Conservation (phyloP, 169 alveolate species). For the Babesia bigemina region DNA sequence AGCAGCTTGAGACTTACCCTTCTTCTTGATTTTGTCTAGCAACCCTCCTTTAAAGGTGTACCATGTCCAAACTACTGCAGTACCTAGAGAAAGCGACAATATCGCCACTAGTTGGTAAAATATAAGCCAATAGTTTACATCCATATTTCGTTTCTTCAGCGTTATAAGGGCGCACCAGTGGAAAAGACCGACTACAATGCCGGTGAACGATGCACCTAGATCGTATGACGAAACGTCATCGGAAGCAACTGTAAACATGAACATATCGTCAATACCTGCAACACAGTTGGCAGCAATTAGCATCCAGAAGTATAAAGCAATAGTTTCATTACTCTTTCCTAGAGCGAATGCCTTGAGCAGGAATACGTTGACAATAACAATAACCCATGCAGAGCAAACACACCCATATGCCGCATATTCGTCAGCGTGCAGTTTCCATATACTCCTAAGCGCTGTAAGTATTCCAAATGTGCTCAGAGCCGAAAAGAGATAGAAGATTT, state of each 20-base stretch:
- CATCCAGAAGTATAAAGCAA: slow-evolving; percentile 12
- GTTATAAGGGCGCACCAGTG: slow-evolving; percentile 4
- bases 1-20: not conserved
- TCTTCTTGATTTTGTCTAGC: not conserved
- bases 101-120: not conserved
- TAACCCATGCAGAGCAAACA: not conserved
- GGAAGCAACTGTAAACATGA: slow-evolving; percentile 10
- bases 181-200: not conserved
- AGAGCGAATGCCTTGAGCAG: slow-evolving; percentile 9
- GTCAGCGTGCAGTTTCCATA: too few species aligned
- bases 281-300: slow-evolving; percentile 10
- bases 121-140: slow-evolving; percentile 24
- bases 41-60: not conserved
- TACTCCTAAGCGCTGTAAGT: not conserved
- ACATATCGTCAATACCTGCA: slow-evolving; percentile 36
- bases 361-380: slow-evolving; percentile 8
- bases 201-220: slow-evolving; percentile 13
- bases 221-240: slow-evolving; percentile 12
- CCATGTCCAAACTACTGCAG: slow-evolving; percentile 10
- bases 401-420: not conserved
- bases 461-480: slow-evolving; percentile 11
- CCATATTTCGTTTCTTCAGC: not conserved
- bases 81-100: not conserved
- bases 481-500: slow-evolving; percentile 20
- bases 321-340: slow-evolving; percentile 20